Conservation (phyloP, 176 grass and related monocot species). For the Avena insularis region DNA sequence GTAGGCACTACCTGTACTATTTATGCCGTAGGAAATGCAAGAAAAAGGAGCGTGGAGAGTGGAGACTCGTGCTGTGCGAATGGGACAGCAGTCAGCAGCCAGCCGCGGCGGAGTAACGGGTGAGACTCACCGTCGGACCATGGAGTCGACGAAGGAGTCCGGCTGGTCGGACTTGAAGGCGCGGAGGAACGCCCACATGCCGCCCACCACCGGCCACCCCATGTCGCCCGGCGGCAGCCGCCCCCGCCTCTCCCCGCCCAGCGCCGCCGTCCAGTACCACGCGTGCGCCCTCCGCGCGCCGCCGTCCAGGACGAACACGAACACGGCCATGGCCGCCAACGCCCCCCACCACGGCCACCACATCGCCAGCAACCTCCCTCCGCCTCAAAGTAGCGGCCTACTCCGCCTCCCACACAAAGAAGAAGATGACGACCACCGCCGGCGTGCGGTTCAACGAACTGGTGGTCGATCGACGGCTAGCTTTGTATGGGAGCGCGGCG, state of each 20-base stretch:
- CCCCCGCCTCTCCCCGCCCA: constrained; percentile 43
- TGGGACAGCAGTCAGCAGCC: neutral
- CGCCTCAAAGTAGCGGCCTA: too few species aligned
- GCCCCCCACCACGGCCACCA: neutral
- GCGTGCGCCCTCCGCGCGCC: constrained; percentile 49
- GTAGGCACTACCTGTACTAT: too few species aligned
- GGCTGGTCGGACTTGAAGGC: constrained; percentile 82
- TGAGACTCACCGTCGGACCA: constrained; percentile 55
- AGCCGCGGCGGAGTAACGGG: too few species aligned
- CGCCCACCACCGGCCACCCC: constrained; percentile 87
- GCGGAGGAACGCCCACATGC: constrained; percentile 85
- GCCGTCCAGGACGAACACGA: neutral
- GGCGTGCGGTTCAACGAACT: neutral
- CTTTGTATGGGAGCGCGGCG: neutral
- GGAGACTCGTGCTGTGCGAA: neutral
- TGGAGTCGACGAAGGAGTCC: constrained; percentile 81
- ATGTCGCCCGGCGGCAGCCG: constrained; percentile 81
- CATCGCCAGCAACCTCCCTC: neutral
- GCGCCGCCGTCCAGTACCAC: constrained; percentile 47
- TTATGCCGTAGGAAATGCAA: too few species aligned
- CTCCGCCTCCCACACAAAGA: neutral
- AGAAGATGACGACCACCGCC: neutral
- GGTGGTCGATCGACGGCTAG: neutral
- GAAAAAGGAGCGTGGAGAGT: neutral
- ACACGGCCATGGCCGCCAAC: neutral